Conservation (phyloP, 1,284 basidiomycete genomes). For the Malassezia slooffiae region DNA sequence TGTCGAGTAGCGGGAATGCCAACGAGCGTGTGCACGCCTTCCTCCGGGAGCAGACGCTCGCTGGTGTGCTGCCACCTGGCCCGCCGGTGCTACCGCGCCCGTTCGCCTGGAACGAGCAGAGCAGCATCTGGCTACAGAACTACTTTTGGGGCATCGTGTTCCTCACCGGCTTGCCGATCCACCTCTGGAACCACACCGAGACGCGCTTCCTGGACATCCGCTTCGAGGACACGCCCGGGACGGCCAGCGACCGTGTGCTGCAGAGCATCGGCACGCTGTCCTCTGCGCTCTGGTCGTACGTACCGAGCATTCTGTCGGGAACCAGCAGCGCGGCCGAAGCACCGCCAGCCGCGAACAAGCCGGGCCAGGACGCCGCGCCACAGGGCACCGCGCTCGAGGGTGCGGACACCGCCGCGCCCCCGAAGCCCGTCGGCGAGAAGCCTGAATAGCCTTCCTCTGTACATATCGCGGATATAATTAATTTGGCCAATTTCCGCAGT, state of each 20-base stretch:
- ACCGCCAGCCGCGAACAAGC: too few species aligned
- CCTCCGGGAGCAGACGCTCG: slow-evolving; percentile 25
- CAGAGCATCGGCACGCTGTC: neutral
- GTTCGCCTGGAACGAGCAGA: slow-evolving; percentile 34
- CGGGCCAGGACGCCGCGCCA: too few species aligned
- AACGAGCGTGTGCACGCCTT: slow-evolving; percentile 33
- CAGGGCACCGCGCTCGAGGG: too few species aligned
- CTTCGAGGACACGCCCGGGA: neutral
- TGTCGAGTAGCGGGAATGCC: slow-evolving; percentile 15
- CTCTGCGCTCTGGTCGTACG: slow-evolving; percentile 1
- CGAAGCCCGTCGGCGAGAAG: too few species aligned
- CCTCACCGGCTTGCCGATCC: slow-evolving; percentile 19
- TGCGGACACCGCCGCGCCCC: too few species aligned
- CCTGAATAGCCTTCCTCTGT: too few species aligned
- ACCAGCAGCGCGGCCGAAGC: slow-evolving; percentile 1
- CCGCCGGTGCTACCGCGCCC: slow-evolving; percentile 15
- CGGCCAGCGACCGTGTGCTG: neutral
- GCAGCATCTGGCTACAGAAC: slow-evolving; percentile 29
- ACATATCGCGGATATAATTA: too few species aligned
- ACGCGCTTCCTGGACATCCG: slow-evolving; percentile 12
- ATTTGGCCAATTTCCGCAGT: too few species aligned
- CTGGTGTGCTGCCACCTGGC: slow-evolving; percentile 17
- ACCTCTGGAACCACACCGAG: slow-evolving; percentile 26
- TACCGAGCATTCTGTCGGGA: neutral
- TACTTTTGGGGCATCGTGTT: slow-evolving; percentile 42